Evolutionary conservation across 495 filamentous ascomycete genomes (phyloP).

Genomic region (Podospora sp.): DNA sequence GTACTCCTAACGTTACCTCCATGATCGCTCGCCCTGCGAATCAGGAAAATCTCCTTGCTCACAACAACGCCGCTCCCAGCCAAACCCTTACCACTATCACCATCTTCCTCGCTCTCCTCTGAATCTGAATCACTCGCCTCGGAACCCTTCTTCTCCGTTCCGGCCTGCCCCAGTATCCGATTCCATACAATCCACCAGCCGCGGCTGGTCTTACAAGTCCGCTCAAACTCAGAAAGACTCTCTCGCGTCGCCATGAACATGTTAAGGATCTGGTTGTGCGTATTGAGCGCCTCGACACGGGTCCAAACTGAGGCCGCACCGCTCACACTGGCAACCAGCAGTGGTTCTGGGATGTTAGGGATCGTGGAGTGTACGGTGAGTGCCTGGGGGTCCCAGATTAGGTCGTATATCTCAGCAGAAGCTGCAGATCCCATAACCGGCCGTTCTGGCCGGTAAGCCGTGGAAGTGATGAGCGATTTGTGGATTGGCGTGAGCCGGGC

Average conservation of each 20-base stretch:
- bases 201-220: slow-evolving; percentile 86
- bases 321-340: not conserved
- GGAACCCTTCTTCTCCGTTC: not conserved
- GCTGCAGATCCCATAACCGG: slow-evolving; percentile 40
- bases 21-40: slow-evolving; percentile 76
- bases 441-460: slow-evolving; percentile 52
- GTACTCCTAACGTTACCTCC: slow-evolving; percentile 28
- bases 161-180: slow-evolving; percentile 56
- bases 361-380: slow-evolving; percentile 81
- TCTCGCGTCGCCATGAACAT: slow-evolving; percentile 67
- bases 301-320: slow-evolving; percentile 54
- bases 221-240: slow-evolving; percentile 66
- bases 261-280: slow-evolving; percentile 81
- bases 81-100: not conserved
- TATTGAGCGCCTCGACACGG: slow-evolving; percentile 87
- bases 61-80: slow-evolving; percentile 18
- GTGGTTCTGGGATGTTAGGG: slow-evolving; percentile 82
- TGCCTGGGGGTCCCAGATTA: slow-evolving; percentile 79
- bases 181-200: slow-evolving; percentile 99
- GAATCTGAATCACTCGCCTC: not conserved
- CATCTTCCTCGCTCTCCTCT: slow-evolving; percentile 2
- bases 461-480: slow-evolving; percentile 68
- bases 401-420: slow-evolving; percentile 69
- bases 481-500: slow-evolving; percentile 79
- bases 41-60: slow-evolving; percentile 74